Evolutionary conservation across 2,329 filamentous ascomycete genomes (phyloP).

Genomic region (Aureobasidium sp.): DNA sequence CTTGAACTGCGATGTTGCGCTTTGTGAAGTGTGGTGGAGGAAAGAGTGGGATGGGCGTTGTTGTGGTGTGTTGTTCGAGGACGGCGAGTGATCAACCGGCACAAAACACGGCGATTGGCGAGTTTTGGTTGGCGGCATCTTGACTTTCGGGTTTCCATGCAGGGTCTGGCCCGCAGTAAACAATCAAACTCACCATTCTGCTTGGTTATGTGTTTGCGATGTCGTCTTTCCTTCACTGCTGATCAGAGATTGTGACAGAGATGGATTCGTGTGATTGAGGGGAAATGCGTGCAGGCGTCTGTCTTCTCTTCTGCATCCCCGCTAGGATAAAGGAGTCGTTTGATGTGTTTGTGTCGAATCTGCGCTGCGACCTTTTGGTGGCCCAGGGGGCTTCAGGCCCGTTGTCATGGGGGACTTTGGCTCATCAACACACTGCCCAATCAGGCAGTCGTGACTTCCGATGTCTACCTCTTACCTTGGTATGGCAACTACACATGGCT

Average conservation of each 20-base stretch:
- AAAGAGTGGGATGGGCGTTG: slow-evolving; percentile 9
- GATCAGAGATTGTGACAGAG: background rate
- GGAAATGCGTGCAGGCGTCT: slow-evolving; percentile 6
- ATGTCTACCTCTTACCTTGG: background rate
- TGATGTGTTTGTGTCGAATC: slow-evolving; percentile 14
- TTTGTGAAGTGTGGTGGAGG: background rate
- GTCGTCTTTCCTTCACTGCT: background rate
- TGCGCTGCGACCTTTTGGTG: slow-evolving; percentile 5
- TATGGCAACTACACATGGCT: no score
- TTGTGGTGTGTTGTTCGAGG: slow-evolving; percentile 9
- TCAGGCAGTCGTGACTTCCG: background rate
- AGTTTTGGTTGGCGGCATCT: slow-evolving; percentile 13
- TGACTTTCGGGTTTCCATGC: slow-evolving; percentile 15
- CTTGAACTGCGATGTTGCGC: slow-evolving; percentile 1
- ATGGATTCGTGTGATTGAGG: background rate
- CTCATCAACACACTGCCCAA: slow-evolving; percentile 7
- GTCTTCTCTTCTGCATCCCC: background rate
- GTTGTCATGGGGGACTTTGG: background rate
- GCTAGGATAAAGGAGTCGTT: slow-evolving; percentile 13
- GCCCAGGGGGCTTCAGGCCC: slow-evolving; percentile 5
- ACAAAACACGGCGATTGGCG: slow-evolving; percentile 14
- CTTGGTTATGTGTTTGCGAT: background rate
- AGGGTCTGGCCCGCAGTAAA: slow-evolving; percentile 13
- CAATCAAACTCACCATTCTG: slow-evolving; percentile 15
- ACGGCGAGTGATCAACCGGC: background rate